phyloP scores from a whole-genome alignment of 1,284 basidiomycete genomes.

The Puccinia polysora region DNA sequence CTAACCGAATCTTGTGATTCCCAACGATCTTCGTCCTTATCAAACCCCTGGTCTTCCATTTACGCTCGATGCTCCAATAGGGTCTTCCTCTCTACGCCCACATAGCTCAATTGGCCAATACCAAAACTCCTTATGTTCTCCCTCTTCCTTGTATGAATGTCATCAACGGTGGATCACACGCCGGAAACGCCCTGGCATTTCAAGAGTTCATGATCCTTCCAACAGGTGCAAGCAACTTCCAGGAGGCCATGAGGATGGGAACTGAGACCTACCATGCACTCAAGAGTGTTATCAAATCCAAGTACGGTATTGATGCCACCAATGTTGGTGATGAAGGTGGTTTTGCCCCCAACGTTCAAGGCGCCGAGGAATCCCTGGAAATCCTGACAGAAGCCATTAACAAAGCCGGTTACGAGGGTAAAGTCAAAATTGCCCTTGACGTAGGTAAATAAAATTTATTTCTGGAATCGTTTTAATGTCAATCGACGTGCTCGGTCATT shows the following conservation, averaged over 20 bases:
- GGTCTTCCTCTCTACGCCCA: slow-evolving; percentile 93
- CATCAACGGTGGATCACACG: slow-evolving; percentile 99
- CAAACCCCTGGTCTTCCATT: background rate
- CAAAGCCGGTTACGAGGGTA: slow-evolving; percentile 95
- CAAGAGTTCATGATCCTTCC: slow-evolving; percentile 99
- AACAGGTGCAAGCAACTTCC: slow-evolving; percentile 83
- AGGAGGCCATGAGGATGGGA: slow-evolving; percentile 97
- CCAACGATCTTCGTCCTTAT: too few species aligned
- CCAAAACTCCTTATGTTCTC: slow-evolving; percentile 86
- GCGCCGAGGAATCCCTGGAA: slow-evolving; percentile 95
- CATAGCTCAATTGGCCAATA: slow-evolving; percentile 88
- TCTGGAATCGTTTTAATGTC: too few species aligned
- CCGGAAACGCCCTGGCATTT: slow-evolving; percentile 98
- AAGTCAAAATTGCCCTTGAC: slow-evolving; percentile 97
- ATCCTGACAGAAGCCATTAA: slow-evolving; percentile 92
- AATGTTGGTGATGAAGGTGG: slow-evolving; percentile 99
- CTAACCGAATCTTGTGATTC: too few species aligned
- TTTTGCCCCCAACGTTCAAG: slow-evolving; percentile 95
- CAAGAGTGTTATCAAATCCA: slow-evolving; percentile 98
- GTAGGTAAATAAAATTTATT: slow-evolving; percentile 57
- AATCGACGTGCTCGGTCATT: background rate
- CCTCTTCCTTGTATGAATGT: slow-evolving; percentile 95
- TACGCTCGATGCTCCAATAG: slow-evolving; percentile 6
- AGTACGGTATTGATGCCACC: slow-evolving; percentile 98
- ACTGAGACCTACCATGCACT: slow-evolving; percentile 97